A percentile compares a stretch with the other conserved stretches of the same genome.
These are phyloP conservation scores for Drechslera avenae DNA, from an alignment of 2,329 filamentous ascomycete species.

Conservation along the genomic window DNA sequence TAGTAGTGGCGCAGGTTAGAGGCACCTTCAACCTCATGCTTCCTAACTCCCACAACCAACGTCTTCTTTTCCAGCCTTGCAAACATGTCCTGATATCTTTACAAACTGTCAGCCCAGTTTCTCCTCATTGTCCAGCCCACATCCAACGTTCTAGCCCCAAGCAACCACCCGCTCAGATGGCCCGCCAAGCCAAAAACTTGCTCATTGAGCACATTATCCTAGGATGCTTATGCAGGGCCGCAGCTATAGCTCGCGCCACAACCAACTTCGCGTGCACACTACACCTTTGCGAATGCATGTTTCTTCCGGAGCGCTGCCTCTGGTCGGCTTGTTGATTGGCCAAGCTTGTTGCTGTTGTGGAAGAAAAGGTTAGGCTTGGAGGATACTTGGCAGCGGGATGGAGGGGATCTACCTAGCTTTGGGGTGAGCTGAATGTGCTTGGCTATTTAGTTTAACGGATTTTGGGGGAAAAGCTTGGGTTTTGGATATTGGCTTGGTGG, in stretches of 20 bases:
- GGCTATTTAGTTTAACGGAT: no score
- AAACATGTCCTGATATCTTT: background rate
- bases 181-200: slow-evolving; percentile 31
- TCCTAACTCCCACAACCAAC: background rate
- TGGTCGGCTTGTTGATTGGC: background rate
- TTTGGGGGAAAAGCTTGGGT: no score
- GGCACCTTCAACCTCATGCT: no score
- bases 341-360: no score
- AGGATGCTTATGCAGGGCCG: slow-evolving; percentile 21
- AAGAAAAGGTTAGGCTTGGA: no score
- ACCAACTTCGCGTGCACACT: background rate
- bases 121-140: no score
- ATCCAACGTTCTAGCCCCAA: no score
- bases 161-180: background rate
- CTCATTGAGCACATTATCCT: slow-evolving; percentile 36
- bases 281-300: background rate
- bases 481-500: no score
- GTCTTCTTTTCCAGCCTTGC: background rate
- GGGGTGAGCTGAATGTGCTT: no score
- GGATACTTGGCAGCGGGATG: no score
- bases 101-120: background rate
- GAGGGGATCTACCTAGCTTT: no score
- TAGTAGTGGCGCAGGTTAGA: background rate
- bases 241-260: slow-evolving; percentile 37
- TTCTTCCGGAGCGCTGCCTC: background rate